These are phyloP conservation scores for Knufia petricola DNA, from an alignment of 2,329 filamentous ascomycete genomes.

Conservation along the genomic window DNA sequence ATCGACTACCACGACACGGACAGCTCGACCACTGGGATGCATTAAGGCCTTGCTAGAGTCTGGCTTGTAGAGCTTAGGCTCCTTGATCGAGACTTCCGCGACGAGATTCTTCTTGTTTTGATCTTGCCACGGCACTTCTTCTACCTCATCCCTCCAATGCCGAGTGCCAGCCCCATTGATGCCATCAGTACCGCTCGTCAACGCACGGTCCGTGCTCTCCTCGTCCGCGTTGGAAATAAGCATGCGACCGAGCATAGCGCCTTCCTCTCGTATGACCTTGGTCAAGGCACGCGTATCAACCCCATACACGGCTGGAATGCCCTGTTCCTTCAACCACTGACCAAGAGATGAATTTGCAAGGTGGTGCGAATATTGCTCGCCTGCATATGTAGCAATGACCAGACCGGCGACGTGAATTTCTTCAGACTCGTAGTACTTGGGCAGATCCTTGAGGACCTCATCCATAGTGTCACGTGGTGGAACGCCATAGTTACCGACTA, in stretches of 20 bases:
- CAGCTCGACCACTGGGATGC: conserved; percentile 76
- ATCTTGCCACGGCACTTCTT: conserved; percentile 77
- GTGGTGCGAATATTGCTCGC: conserved; percentile 92
- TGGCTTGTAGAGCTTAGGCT: conserved; percentile 77
- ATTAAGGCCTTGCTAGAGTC: conserved; percentile 61
- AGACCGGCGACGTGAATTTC: conserved; percentile 91
- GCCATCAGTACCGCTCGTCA: conserved; percentile 28
- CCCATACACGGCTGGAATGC: conserved; percentile 85
- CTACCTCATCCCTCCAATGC: conserved; percentile 54
- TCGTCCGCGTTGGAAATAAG: conserved; percentile 52
- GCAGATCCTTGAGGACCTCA: conserved; percentile 72
- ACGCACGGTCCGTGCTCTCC: conserved; percentile 8
- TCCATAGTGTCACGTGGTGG: conserved; percentile 79
- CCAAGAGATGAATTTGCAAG: conserved; percentile 84
- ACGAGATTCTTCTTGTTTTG: conserved; percentile 80
- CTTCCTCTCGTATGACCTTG: conserved; percentile 85
- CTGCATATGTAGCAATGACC: conserved; percentile 81
- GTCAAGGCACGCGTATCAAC: conserved; percentile 90
- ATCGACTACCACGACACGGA: conserved; percentile 87
- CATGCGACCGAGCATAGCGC: conserved; percentile 92
- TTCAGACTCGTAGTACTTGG: conserved; percentile 84
- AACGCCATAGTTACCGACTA: conserved; percentile 96
- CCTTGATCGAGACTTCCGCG: conserved; percentile 63
- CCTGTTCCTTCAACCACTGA: conserved; percentile 92
- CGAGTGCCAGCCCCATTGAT: conserved; percentile 25